Evolutionary conservation across 1,284 basidiomycete species (phyloP).

Genomic region (Cryptococcus sp.): DNA sequence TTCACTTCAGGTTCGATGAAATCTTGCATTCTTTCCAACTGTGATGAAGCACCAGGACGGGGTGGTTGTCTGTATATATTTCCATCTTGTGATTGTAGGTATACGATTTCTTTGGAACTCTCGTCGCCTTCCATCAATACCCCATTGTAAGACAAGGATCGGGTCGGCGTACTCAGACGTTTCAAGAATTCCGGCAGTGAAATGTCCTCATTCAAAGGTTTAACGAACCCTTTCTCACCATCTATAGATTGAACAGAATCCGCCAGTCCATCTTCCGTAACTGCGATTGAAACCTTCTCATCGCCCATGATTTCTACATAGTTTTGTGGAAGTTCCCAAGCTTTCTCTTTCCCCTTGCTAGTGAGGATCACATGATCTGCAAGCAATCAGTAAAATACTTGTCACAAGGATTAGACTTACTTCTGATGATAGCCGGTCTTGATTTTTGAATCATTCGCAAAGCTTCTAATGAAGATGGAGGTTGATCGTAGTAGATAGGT

Average conservation of each 20-base stretch:
- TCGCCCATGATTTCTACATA: slow-evolving; percentile 55
- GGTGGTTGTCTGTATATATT: slow-evolving; percentile 59
- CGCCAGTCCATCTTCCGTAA: slow-evolving; percentile 80
- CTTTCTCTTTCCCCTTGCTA: slow-evolving; percentile 1
- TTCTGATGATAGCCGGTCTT: slow-evolving; percentile 72
- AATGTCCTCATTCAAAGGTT: slow-evolving; percentile 67
- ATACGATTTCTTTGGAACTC: slow-evolving; percentile 39
- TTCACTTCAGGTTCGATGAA: slow-evolving; percentile 64
- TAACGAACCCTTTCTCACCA: slow-evolving; percentile 65
- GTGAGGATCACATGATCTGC: slow-evolving; percentile 36
- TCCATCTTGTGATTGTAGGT: slow-evolving; percentile 87
- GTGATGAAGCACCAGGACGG: slow-evolving; percentile 48
- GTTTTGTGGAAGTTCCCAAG: slow-evolving; percentile 23
- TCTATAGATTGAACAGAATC: slow-evolving; percentile 64
- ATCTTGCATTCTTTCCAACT: slow-evolving; percentile 59
- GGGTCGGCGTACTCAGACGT: slow-evolving; percentile 40
- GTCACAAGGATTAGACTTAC: slow-evolving; percentile 41
- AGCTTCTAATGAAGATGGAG: slow-evolving; percentile 70
- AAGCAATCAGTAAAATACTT: slow-evolving; percentile 37
- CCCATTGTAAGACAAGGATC: background rate
- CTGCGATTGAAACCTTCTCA: slow-evolving; percentile 62
- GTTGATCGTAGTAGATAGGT: slow-evolving; percentile 13
- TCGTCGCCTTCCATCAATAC: background rate
- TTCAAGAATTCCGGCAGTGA: slow-evolving; percentile 58
- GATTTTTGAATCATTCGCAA: slow-evolving; percentile 64